Evolutionary conservation across 2,329 filamentous ascomycete genomes (phyloP).

Genomic region (Penicillium sp.): DNA sequence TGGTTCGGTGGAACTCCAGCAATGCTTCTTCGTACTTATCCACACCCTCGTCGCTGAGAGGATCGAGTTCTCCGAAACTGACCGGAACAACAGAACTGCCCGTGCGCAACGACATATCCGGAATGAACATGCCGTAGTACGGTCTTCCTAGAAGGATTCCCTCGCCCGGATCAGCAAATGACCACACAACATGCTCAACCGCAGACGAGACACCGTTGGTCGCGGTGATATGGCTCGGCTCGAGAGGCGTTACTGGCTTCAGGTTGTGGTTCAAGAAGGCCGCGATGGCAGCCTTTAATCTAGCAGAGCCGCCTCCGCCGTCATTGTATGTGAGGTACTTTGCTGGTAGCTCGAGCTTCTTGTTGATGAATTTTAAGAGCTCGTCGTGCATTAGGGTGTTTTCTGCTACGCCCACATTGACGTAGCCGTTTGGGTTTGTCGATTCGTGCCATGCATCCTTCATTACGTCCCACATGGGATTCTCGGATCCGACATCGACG

Average conservation of each 20-base stretch:
- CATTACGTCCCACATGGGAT: slow-evolving; percentile 46
- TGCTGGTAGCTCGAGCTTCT: slow-evolving; percentile 33
- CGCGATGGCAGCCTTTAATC: slow-evolving; percentile 27
- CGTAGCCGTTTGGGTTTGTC: slow-evolving; percentile 40
- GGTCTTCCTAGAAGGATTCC: slow-evolving; percentile 37
- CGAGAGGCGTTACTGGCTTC: slow-evolving; percentile 25
- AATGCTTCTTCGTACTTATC: slow-evolving; percentile 47
- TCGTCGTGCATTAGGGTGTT: slow-evolving; percentile 52
- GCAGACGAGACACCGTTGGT: slow-evolving; percentile 37
- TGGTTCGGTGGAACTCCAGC: slow-evolving; percentile 32
- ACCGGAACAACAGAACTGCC: slow-evolving; percentile 46
- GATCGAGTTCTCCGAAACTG: slow-evolving; percentile 45
- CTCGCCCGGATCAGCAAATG: slow-evolving; percentile 34
- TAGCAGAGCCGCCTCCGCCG: slow-evolving; percentile 29
- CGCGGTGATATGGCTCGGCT: slow-evolving; percentile 28
- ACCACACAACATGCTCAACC: slow-evolving; percentile 37
- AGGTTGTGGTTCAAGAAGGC: slow-evolving; percentile 35
- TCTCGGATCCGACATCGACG: slow-evolving; percentile 8
- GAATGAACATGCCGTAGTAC: slow-evolving; percentile 49
- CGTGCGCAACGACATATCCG: slow-evolving; percentile 46
- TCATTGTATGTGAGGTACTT: slow-evolving; percentile 41
- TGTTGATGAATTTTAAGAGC: slow-evolving; percentile 44
- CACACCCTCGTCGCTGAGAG: slow-evolving; percentile 42
- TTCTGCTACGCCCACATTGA: slow-evolving; percentile 54
- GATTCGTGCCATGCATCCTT: slow-evolving; percentile 45